Evolutionary conservation across 306 rosid genomes (phyloP).

Genomic region (Pterocarpus macrocarpus): DNA sequence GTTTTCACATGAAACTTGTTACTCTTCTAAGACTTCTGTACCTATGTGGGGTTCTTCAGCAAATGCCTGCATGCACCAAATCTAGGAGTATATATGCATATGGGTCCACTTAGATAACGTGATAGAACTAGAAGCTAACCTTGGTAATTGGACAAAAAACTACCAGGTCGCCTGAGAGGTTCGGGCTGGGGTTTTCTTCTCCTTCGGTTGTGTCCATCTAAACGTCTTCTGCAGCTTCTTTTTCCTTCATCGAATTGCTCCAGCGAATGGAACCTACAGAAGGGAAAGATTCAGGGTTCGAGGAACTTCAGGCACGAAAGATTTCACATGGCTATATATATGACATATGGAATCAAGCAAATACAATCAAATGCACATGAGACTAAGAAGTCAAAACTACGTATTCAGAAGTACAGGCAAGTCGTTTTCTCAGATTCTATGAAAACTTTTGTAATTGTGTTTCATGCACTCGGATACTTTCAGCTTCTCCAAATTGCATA

Average conservation of each 20-base stretch:
- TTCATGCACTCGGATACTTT: too few species aligned
- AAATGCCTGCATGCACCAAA: slow-evolving; percentile 55
- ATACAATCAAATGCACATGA: slow-evolving; percentile 8
- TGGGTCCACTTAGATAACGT: slow-evolving; percentile 50
- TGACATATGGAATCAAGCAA: not conserved
- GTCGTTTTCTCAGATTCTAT: slow-evolving; percentile 3
- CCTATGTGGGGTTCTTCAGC: slow-evolving; percentile 51
- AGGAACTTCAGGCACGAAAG: not conserved
- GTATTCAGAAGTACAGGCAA: not conserved
- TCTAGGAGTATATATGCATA: slow-evolving; percentile 33
- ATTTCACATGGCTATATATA: not conserved
- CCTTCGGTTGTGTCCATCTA: slow-evolving; percentile 95
- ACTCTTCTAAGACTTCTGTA: slow-evolving; percentile 51
- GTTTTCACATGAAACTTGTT: slow-evolving; percentile 11
- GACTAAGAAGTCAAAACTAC: not conserved
- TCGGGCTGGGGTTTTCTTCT: slow-evolving; percentile 92
- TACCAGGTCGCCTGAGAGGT: slow-evolving; percentile 58
- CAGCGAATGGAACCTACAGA: slow-evolving; percentile 84
- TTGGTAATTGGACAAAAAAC: slow-evolving; percentile 69
- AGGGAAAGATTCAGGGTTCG: not conserved
- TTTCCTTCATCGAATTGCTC: slow-evolving; percentile 97
- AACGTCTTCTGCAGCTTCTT: slow-evolving; percentile 94
- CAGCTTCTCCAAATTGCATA: not conserved
- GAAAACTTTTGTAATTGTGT: not conserved
- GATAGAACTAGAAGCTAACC: slow-evolving; percentile 59